These are phyloP conservation scores for Nepenthes mirabilis DNA, from an alignment of 148 eudicot species.

Conservation along the genomic window DNA sequence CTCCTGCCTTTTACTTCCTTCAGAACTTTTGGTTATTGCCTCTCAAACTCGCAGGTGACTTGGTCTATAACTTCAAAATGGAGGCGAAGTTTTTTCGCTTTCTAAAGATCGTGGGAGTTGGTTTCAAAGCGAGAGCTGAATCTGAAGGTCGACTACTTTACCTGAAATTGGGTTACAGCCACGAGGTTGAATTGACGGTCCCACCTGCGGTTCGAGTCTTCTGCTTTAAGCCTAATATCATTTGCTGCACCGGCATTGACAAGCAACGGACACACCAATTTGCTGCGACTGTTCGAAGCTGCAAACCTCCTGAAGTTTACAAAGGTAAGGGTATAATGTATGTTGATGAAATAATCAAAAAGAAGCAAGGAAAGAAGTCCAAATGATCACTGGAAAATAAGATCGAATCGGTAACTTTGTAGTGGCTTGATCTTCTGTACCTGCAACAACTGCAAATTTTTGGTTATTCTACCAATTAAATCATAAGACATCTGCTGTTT, in stretches of 20 bases:
- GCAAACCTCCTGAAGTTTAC: conserved; percentile 58
- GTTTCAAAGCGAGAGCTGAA: conserved; percentile 53
- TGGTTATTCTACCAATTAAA: too few relatives aligned
- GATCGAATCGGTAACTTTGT: too few relatives aligned
- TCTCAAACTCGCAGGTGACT: too few relatives aligned
- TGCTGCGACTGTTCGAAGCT: conserved; percentile 53
- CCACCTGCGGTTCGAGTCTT: conserved; percentile 66
- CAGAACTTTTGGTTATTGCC: too few relatives aligned
- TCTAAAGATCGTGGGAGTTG: conserved; percentile 10
- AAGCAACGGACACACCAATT: conserved; percentile 56
- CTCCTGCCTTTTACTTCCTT: too few relatives aligned
- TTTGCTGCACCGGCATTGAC: conserved; percentile 57
- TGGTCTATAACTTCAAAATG: not conserved
- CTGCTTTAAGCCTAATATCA: conserved; percentile 42
- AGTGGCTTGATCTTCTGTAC: too few relatives aligned
- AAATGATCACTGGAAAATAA: conserved; percentile 1
- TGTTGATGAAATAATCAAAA: conserved; percentile 46
- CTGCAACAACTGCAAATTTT: too few relatives aligned
- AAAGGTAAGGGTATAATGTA: conserved; percentile 67
- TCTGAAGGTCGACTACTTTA: conserved; percentile 54
- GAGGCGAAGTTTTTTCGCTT: conserved; percentile 11
- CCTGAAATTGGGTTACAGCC: conserved; percentile 57
- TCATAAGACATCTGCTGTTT: too few relatives aligned
- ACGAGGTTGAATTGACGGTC: conserved; percentile 48
- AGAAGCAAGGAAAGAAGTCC: conserved; percentile 36